Percentiles rank a stretch among this genome's conserved stretches.
Evolutionary conservation across 805 yeast species (phyloP).

Genomic region (Teunomyces tritomae): DNA sequence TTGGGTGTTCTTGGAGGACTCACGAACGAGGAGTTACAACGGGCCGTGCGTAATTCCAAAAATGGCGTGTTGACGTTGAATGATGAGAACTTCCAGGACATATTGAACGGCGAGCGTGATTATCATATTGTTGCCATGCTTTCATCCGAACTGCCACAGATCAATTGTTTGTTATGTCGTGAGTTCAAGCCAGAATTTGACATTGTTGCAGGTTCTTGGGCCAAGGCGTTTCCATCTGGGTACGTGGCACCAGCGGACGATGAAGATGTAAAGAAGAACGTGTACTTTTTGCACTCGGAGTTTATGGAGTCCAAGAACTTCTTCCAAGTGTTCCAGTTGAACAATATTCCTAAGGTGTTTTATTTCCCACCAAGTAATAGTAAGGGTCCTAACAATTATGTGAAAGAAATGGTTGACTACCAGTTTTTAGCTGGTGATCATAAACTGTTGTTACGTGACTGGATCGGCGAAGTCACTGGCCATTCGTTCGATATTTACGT

Average conservation of each 20-base stretch:
- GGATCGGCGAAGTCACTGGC: conserved; percentile 36
- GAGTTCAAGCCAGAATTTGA: conserved; percentile 66
- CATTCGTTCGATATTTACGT: conserved; percentile 33
- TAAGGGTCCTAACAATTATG: conserved; percentile 26
- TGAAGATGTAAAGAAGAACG: conserved; percentile 30
- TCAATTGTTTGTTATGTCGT: conserved; percentile 75
- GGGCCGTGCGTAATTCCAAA: conserved; percentile 14
- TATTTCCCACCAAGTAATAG: conserved; percentile 53
- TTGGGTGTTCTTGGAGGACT: conserved; percentile 21
- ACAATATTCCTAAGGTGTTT: conserved; percentile 76
- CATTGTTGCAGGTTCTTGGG: conserved; percentile 56
- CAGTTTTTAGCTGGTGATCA: conserved; percentile 48
- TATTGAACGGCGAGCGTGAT: conserved; percentile 66
- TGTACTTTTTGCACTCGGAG: conserved; percentile 77
- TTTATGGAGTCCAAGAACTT: conserved; percentile 53
- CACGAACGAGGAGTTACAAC: conserved; percentile 20
- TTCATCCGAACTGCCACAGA: conserved; percentile 69
- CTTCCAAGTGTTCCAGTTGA: conserved; percentile 54
- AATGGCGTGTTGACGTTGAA: conserved; percentile 27
- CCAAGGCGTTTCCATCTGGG: conserved; percentile 51
- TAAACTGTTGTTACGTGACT: conserved; percentile 32
- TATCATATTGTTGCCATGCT: conserved; percentile 62
- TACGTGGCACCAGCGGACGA: conserved; percentile 35
- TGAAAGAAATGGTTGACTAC: conserved; percentile 35
- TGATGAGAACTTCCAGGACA: conserved; percentile 56